Evolutionary conservation across 768 basidiomycete species (phyloP).

Genomic region (Amanita polypyramis): DNA sequence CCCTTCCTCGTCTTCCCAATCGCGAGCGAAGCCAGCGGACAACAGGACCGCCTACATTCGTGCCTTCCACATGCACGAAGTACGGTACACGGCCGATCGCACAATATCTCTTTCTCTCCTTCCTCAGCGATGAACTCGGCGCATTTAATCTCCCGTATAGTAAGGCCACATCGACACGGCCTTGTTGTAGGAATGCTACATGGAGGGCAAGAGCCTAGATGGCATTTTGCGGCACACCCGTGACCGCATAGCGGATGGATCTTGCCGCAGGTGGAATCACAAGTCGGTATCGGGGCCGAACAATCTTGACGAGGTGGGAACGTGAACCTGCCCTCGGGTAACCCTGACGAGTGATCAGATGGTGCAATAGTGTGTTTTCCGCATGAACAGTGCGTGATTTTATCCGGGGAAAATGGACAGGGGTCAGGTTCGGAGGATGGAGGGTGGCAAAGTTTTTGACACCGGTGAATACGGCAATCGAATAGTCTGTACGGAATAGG

Average conservation of each 20-base stretch:
- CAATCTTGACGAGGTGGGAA: constrained; percentile 44
- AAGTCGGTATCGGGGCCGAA: constrained; percentile 73
- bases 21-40: constrained; percentile 69
- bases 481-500: constrained; percentile 50
- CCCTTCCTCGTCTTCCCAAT: constrained; percentile 43
- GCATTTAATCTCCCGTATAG: constrained; percentile 48
- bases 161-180: constrained; percentile 82
- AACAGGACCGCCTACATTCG: constrained; percentile 77
- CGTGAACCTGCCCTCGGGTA: constrained; percentile 17
- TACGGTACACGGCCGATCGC: constrained; percentile 70
- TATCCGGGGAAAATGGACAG: constrained; percentile 67
- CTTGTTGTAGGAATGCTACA: constrained; percentile 60
- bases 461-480: constrained; percentile 71
- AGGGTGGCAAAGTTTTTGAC: constrained; percentile 70
- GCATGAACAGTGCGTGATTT: constrained; percentile 73
- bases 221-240: constrained; percentile 59
- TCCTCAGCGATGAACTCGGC: constrained; percentile 22
- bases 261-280: constrained; percentile 57
- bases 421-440: constrained; percentile 42
- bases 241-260: constrained; percentile 61
- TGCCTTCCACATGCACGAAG: constrained; percentile 81
- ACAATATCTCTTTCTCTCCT: constrained; percentile 50
- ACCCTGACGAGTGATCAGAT: constrained; percentile 12
- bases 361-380: constrained; percentile 49
- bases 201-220: constrained; percentile 70